Conservation (phyloP, 331 rosid species). For the Spiraea crenata region DNA sequence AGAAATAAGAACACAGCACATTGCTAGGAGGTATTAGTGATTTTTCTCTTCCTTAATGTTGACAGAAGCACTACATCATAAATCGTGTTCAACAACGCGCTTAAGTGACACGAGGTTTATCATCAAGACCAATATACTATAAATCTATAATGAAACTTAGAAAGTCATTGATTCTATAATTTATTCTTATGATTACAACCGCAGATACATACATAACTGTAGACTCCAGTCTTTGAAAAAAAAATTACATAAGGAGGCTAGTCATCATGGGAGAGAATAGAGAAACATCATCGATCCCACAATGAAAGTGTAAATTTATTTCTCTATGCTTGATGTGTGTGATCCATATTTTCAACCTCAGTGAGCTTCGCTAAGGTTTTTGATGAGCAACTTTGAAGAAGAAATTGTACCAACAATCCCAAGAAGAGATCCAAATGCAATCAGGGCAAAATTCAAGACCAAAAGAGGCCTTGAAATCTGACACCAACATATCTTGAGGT, state of each 20-base stretch:
- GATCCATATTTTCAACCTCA: not conserved
- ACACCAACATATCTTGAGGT: constrained; percentile 61
- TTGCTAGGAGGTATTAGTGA: too few species aligned
- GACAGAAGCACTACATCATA: too few species aligned
- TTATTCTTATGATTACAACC: constrained; percentile 6
- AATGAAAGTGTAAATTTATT: not conserved
- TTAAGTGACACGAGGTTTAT: too few species aligned
- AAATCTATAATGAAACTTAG: not conserved
- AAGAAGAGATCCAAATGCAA: constrained; percentile 45
- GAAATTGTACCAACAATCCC: constrained; percentile 60
- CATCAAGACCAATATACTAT: too few species aligned
- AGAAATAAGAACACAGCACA: too few species aligned
- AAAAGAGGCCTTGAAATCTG: constrained; percentile 39
- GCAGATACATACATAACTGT: not conserved
- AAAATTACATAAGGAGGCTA: not conserved
- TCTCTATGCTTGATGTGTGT: not conserved
- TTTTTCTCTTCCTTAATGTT: too few species aligned
- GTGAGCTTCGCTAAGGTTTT: constrained; percentile 26
- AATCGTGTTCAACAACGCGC: too few species aligned
- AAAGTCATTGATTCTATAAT: not conserved
- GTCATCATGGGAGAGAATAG: not conserved
- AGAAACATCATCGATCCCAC: not conserved
- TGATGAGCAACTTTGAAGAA: constrained; percentile 41
- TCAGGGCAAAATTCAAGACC: constrained; percentile 37
- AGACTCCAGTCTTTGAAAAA: not conserved